These are phyloP conservation scores for Leccinellum luteum DNA, from an alignment of 768 basidiomycete genomes.

Conservation along the genomic window DNA sequence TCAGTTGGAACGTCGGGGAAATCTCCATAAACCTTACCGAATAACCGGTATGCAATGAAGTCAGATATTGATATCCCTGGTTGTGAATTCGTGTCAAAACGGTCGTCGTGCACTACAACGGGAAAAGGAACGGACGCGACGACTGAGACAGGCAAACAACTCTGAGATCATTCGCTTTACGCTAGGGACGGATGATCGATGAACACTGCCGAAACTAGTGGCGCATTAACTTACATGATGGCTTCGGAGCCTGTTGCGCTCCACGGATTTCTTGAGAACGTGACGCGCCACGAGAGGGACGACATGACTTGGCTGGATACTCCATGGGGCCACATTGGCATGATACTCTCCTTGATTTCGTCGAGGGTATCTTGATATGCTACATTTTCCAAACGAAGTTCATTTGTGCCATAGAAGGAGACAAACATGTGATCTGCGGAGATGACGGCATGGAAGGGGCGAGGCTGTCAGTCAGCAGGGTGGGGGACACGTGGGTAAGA, in stretches of 20 bases:
- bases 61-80: constrained; percentile 73
- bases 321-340: constrained; percentile 69
- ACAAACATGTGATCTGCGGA: constrained; percentile 68
- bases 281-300: constrained; percentile 53
- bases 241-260: constrained; percentile 52
- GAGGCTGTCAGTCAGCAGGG: constrained; percentile 22
- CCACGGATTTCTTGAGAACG: constrained; percentile 70
- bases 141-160: constrained; percentile 59
- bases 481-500: constrained; percentile 1
- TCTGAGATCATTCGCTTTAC: constrained; percentile 59
- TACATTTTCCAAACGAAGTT: constrained; percentile 49
- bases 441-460: constrained; percentile 21
- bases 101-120: constrained; percentile 1
- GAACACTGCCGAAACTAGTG: constrained; percentile 3
- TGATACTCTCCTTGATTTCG: constrained; percentile 54
- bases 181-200: constrained; percentile 34
- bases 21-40: constrained; percentile 39
- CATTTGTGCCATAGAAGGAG: constrained; percentile 62
- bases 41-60: constrained; percentile 56
- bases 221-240: constrained; percentile 39
- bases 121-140: constrained; percentile 43
- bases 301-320: constrained; percentile 41
- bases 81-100: constrained; percentile 5
- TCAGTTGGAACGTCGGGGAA: constrained; percentile 8
- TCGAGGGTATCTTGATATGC: constrained; percentile 53